Conservation (phyloP, 139 green algal genomes). For the Yamagishiella unicocca region DNA sequence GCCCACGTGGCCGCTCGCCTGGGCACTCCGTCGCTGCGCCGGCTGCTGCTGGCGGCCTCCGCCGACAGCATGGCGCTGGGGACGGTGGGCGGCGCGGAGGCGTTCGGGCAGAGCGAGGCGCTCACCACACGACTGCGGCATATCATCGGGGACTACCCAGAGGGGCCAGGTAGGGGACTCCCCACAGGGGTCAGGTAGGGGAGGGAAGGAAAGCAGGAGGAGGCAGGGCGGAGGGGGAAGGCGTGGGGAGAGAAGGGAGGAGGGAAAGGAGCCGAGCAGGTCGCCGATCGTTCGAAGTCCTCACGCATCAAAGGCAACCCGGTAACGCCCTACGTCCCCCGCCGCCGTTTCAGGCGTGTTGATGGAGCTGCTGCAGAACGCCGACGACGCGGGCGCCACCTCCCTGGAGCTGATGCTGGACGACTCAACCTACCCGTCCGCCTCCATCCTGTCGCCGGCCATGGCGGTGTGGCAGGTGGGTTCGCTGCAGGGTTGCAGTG, state of each 20-base stretch:
- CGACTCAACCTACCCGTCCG: constrained; percentile 51
- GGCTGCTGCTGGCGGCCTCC: constrained; percentile 70
- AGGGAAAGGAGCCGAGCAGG: too few relatives aligned
- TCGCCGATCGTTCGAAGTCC: too few relatives aligned
- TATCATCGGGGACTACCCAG: constrained; percentile 87
- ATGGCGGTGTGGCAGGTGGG: constrained; percentile 58
- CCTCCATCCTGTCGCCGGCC: constrained; percentile 68
- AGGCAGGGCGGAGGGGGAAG: too few relatives aligned
- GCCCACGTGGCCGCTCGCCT: constrained; percentile 58
- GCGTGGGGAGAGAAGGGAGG: too few relatives aligned
- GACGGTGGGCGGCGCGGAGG: constrained; percentile 63
- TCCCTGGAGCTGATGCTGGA: constrained; percentile 76
- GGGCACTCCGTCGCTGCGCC: constrained; percentile 73
- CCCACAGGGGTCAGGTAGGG: neutral
- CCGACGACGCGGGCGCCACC: constrained; percentile 80
- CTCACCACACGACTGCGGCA: constrained; percentile 85
- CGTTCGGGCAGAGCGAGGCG: constrained; percentile 88
- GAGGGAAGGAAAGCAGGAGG: neutral
- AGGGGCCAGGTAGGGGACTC: constrained; percentile 71
- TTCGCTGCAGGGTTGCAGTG: neutral
- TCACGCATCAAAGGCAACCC: too few relatives aligned
- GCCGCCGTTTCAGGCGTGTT: constrained; percentile 78
- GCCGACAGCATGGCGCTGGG: constrained; percentile 69
- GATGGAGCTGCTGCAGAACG: constrained; percentile 89
- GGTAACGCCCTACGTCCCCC: too few relatives aligned